These are phyloP conservation scores for Volvox reticuliferus DNA, from an alignment of 139 green algal species.

Conservation along the genomic window DNA sequence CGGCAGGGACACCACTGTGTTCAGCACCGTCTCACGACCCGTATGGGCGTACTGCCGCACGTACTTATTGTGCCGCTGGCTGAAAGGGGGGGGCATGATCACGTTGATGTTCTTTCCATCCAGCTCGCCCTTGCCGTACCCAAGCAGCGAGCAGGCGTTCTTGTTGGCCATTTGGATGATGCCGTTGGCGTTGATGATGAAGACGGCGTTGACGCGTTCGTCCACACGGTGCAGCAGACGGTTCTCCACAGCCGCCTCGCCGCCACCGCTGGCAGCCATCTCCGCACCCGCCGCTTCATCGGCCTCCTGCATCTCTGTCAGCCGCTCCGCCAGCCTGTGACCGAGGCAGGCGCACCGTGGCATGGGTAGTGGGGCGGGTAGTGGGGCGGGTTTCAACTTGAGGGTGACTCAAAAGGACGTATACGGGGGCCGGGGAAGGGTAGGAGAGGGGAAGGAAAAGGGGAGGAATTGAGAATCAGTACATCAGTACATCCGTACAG, in stretches of 20 bases:
- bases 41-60: slow-evolving; percentile 61
- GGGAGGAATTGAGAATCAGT: too few relatives aligned
- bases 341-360: too few relatives aligned
- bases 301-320: slow-evolving; percentile 52
- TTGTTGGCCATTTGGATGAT: slow-evolving; percentile 66
- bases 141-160: slow-evolving; percentile 51
- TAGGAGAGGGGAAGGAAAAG: background rate
- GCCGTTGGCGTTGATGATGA: slow-evolving; percentile 58
- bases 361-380: too few relatives aligned
- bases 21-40: slow-evolving; percentile 54
- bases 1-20: slow-evolving; percentile 35
- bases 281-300: slow-evolving; percentile 39
- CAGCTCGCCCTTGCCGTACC: slow-evolving; percentile 66
- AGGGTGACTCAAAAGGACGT: too few relatives aligned
- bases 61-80: slow-evolving; percentile 66
- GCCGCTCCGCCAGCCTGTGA: slow-evolving; percentile 55
- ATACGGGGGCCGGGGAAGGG: too few relatives aligned
- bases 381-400: too few relatives aligned
- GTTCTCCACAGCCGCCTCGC: slow-evolving; percentile 12
- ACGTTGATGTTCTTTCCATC: slow-evolving; percentile 70
- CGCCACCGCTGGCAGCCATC: slow-evolving; percentile 28
- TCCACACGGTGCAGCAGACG: slow-evolving; percentile 53
- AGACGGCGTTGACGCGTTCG: slow-evolving; percentile 52
- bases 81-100: slow-evolving; percentile 72
- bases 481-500: background rate